A percentile compares a stretch with the other conserved stretches of the same genome.
These are phyloP conservation scores for Nepenthes mirabilis DNA, from an alignment of 148 eudicot genomes.

Conservation along the genomic window DNA sequence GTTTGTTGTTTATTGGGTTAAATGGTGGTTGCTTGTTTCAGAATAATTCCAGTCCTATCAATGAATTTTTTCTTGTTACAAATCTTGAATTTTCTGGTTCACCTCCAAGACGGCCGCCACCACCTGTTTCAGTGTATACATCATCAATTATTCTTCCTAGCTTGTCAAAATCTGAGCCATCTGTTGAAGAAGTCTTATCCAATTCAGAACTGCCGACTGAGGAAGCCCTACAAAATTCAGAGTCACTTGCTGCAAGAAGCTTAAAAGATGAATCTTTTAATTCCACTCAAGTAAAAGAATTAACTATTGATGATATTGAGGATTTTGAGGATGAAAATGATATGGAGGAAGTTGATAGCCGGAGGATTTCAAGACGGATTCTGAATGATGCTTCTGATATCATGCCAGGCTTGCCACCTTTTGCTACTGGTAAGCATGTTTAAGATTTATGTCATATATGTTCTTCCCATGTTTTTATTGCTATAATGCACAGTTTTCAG, in stretches of 20 bases:
- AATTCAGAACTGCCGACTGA: slow-evolving; percentile 23
- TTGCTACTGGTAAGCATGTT: slow-evolving; percentile 69
- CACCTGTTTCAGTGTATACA: slow-evolving; percentile 39
- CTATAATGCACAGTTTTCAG: no score
- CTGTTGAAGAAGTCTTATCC: slow-evolving; percentile 31
- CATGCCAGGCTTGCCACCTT: slow-evolving; percentile 53
- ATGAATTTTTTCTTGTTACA: slow-evolving; percentile 82
- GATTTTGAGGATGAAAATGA: slow-evolving; percentile 88
- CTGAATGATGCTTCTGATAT: slow-evolving; percentile 91
- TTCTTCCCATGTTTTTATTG: slow-evolving; percentile 1
- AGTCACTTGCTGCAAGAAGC: slow-evolving; percentile 38
- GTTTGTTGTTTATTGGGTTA: slow-evolving; percentile 7
- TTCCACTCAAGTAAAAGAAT: slow-evolving; percentile 56
- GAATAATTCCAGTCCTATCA: slow-evolving; percentile 68
- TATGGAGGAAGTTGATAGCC: slow-evolving; percentile 66
- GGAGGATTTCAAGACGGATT: slow-evolving; percentile 70
- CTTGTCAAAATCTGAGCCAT: slow-evolving; percentile 45
- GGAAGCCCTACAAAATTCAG: slow-evolving; percentile 12
- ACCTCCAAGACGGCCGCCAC: slow-evolving; percentile 84
- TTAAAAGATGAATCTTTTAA: slow-evolving; percentile 50
- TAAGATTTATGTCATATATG: slow-evolving; percentile 2
- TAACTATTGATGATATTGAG: slow-evolving; percentile 90
- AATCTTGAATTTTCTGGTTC: slow-evolving; percentile 77
- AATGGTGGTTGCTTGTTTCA: slow-evolving; percentile 14
- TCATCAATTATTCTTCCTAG: slow-evolving; percentile 43